These are phyloP conservation scores for Coemansia sp. DNA, from an alignment of 192 early-diverging fungal genomes.

Conservation along the genomic window DNA sequence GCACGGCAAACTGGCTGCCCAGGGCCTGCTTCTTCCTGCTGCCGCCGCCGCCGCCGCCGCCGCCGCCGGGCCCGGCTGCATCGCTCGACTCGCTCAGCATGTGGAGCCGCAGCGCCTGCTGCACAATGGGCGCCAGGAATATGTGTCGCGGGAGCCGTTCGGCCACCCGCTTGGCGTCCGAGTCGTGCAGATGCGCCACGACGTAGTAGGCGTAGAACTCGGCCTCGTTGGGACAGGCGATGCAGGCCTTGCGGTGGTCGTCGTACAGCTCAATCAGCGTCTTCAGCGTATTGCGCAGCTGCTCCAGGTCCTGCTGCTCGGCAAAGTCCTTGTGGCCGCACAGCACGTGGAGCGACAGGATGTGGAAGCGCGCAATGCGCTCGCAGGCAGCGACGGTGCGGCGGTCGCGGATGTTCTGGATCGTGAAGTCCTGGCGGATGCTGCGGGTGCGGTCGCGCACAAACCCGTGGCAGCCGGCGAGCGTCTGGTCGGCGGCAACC, in stretches of 20 bases:
- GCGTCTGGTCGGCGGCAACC: constrained; percentile 52
- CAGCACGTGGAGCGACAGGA: constrained; percentile 72
- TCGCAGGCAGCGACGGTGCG: constrained; percentile 74
- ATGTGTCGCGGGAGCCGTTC: constrained; percentile 60
- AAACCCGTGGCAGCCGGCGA: constrained; percentile 74
- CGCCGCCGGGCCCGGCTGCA: constrained; percentile 7
- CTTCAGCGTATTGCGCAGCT: constrained; percentile 82
- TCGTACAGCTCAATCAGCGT: constrained; percentile 86
- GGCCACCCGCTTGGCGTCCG: constrained; percentile 68
- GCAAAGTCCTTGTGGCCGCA: constrained; percentile 69
- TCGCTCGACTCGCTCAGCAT: constrained; percentile 60
- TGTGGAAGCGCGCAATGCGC: constrained; percentile 84
- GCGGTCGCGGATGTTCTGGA: constrained; percentile 75
- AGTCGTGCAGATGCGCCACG: constrained; percentile 69
- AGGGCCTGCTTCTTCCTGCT: constrained; percentile 40
- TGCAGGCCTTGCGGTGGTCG: constrained; percentile 62
- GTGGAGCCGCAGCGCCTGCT: constrained; percentile 70
- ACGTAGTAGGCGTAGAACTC: constrained; percentile 92
- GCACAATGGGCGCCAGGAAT: constrained; percentile 63
- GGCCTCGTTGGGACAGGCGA: constrained; percentile 72
- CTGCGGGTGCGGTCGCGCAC: constrained; percentile 83
- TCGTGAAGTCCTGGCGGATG: constrained; percentile 83
- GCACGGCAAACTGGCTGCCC: constrained; percentile 57
- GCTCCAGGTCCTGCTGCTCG: constrained; percentile 84
- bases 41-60: neutral